phyloP scores from a whole-genome alignment of 1,284 basidiomycete species.

The Puccinia horiana region DNA sequence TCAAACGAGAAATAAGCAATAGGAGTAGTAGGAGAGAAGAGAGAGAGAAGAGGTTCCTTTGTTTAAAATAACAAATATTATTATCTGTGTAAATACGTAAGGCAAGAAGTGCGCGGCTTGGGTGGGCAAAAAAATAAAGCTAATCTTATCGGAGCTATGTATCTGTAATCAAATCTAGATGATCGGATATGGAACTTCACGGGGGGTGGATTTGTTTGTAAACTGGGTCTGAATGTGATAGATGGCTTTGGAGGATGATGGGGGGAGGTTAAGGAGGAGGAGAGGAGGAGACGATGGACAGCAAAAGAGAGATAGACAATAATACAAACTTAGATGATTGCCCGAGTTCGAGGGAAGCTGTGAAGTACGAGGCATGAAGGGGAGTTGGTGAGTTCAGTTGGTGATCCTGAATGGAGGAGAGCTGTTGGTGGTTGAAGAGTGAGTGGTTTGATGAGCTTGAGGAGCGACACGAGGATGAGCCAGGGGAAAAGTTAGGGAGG shows the following conservation, averaged over 20 bases:
- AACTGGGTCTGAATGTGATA: neutral
- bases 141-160: conserved; percentile 4
- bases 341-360: neutral
- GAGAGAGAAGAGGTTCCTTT: too few species aligned
- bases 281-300: neutral
- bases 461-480: conserved; percentile 9
- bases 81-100: neutral
- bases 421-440: neutral
- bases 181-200: neutral
- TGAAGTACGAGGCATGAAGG: neutral
- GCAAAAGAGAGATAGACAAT: neutral
- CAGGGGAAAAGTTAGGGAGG: conserved; percentile 1
- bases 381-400: neutral
- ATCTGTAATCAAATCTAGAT: conserved; percentile 15
- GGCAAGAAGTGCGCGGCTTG: neutral
- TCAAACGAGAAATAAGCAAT: neutral
- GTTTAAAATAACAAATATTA: too few species aligned
- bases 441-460: conserved; percentile 23
- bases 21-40: neutral
- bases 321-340: conserved; percentile 17
- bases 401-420: neutral
- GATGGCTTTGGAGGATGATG: neutral
- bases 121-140: neutral
- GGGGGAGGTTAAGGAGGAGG: neutral
- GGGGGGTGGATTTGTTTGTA: neutral